Percentiles rank a stretch among this genome's conserved stretches.
Evolutionary conservation across 345 rosid genomes (phyloP).

Genomic region (Eucalyptus fibrosa): DNA sequence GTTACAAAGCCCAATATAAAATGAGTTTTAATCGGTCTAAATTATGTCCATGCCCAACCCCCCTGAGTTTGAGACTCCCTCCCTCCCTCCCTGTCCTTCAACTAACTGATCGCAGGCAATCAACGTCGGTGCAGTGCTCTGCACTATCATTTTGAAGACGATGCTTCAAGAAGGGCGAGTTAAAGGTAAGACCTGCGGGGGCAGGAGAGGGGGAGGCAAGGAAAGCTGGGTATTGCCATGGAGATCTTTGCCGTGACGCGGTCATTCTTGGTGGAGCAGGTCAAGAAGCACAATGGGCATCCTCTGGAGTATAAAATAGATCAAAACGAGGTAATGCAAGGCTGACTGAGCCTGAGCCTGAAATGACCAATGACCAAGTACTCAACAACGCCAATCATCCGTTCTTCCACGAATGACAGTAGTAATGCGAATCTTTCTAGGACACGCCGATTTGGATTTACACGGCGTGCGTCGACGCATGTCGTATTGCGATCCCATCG

Average conservation of each 20-base stretch:
- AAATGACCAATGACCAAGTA: not conserved
- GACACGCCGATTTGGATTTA: not conserved
- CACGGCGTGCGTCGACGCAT: not conserved
- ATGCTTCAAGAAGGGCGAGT: constrained; percentile 49
- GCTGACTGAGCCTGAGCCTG: not conserved
- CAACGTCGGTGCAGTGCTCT: not conserved
- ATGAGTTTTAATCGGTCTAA: not conserved
- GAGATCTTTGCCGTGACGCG: constrained; percentile 70
- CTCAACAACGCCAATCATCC: not conserved
- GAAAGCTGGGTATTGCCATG: constrained; percentile 55
- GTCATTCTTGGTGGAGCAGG: constrained; percentile 61
- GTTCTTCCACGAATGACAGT: not conserved
- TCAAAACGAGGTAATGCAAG: not conserved
- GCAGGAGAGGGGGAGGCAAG: constrained; percentile 68
- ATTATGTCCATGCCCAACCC: not conserved
- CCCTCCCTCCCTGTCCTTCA: not conserved
- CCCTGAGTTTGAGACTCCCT: not conserved
- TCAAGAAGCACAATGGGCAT: constrained; percentile 80
- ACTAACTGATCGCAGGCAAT: not conserved
- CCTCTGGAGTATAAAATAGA: constrained; percentile 38
- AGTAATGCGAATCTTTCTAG: not conserved
- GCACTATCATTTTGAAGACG: not conserved
- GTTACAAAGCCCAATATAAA: not conserved
- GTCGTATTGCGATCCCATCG: not conserved
- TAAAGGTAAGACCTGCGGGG: constrained; percentile 61